phyloP scores from a whole-genome alignment of 2,329 filamentous ascomycete genomes.

The Amauroascus niger region DNA sequence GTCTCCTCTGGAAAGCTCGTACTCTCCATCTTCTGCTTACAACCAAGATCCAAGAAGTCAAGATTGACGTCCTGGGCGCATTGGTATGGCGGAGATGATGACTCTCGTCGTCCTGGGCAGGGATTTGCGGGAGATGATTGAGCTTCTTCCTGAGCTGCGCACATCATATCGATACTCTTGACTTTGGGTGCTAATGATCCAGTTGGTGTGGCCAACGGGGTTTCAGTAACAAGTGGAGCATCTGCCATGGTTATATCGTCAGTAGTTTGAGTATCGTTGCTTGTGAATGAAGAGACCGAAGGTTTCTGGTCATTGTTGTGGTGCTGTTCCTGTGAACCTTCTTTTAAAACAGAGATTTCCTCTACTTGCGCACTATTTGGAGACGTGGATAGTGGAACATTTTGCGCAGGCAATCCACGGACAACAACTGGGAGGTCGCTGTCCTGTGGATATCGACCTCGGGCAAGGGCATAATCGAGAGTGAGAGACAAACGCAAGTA shows the following conservation, averaged over 20 bases:
- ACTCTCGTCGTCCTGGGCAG: neutral
- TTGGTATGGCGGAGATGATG: neutral
- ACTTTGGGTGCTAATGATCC: neutral
- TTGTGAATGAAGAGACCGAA: neutral
- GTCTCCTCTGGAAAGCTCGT: neutral
- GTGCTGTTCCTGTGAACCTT: neutral
- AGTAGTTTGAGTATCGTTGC: neutral
- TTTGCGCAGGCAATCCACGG: constrained; percentile 8
- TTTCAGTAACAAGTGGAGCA: neutral
- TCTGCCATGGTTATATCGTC: neutral
- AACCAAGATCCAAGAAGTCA: constrained; percentile 13
- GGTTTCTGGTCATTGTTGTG: neutral
- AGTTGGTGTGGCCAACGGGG: neutral
- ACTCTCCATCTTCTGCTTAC: neutral
- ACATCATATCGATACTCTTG: neutral
- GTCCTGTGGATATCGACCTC: constrained; percentile 12
- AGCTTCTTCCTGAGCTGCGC: neutral
- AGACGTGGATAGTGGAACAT: neutral
- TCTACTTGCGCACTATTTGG: neutral
- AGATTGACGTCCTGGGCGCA: constrained; percentile 10
- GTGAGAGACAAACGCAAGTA: constrained; percentile 14
- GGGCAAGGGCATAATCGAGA: constrained; percentile 13
- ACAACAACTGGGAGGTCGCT: constrained; percentile 12
- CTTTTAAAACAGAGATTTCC: neutral
- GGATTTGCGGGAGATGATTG: neutral